Conservation (phyloP, 331 rosid species). For the Rosa hybrid region DNA sequence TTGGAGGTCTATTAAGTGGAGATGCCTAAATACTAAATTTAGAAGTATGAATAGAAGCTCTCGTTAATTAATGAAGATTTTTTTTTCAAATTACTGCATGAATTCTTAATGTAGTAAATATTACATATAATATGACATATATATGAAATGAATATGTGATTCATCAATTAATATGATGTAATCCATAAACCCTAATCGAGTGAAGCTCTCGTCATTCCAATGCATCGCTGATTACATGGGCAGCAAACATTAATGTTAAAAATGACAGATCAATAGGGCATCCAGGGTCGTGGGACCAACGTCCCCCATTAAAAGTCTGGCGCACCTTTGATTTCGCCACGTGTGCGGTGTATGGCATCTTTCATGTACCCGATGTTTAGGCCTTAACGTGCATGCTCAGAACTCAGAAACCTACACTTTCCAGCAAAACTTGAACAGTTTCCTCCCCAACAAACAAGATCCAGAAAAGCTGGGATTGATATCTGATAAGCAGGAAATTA, state of each 20-base stretch:
- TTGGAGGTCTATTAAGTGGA: no score
- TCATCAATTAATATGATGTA: no score
- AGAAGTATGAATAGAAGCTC: no score
- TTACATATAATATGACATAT: no score
- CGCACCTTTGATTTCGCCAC: slow-evolving; percentile 17
- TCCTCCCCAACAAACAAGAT: slow-evolving; percentile 21
- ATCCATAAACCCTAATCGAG: neutral
- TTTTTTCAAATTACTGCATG: no score
- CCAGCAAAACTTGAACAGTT: slow-evolving; percentile 1
- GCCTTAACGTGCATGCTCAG: slow-evolving; percentile 13
- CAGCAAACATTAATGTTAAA: neutral
- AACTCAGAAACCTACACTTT: neutral
- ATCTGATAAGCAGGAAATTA: neutral
- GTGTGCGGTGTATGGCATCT: slow-evolving; percentile 16
- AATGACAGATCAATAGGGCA: neutral
- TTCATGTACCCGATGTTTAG: neutral
- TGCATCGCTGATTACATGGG: neutral
- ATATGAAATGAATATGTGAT: no score
- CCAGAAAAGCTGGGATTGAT: slow-evolving; percentile 13
- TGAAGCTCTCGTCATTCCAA: neutral
- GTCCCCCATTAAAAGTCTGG: neutral
- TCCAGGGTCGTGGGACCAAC: slow-evolving; percentile 25
- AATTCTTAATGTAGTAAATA: no score
- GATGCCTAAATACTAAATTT: no score
- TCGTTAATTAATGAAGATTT: no score